These are phyloP conservation scores for Aspergillus felis DNA, from an alignment of 2,329 filamentous ascomycete species.

Conservation along the genomic window DNA sequence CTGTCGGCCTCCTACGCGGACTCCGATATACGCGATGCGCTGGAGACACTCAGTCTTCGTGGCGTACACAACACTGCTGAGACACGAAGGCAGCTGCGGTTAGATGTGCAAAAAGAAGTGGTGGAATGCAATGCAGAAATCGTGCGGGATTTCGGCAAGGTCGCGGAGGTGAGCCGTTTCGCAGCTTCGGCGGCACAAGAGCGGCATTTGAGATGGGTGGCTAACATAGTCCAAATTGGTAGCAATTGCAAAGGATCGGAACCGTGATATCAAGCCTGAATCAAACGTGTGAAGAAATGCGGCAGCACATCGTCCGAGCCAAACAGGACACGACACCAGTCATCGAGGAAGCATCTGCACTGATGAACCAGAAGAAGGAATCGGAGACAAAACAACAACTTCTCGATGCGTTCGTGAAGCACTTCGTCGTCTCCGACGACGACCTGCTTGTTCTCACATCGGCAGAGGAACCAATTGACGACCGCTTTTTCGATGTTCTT, in stretches of 20 bases:
- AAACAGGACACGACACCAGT: conserved; percentile 70
- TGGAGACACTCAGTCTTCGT: conserved; percentile 72
- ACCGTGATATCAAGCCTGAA: conserved; percentile 74
- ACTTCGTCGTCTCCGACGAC: conserved; percentile 81
- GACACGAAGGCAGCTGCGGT: conserved; percentile 70
- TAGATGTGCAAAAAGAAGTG: conserved; percentile 86
- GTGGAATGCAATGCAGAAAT: conserved; percentile 90
- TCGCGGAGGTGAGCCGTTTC: conserved; percentile 66
- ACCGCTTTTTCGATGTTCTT: conserved; percentile 75
- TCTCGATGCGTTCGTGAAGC: conserved; percentile 69
- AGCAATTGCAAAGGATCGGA: conserved; percentile 87
- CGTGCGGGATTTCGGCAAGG: conserved; percentile 79
- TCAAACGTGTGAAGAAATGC: conserved; percentile 74
- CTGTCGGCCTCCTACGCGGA: conserved; percentile 91
- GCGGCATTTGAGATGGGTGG: neutral
- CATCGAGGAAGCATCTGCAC: conserved; percentile 68
- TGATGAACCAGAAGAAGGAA: conserved; percentile 69
- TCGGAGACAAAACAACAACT: conserved; percentile 77
- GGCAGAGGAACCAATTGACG: conserved; percentile 75
- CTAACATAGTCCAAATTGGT: conserved; percentile 14
- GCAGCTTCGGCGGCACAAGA: conserved; percentile 4
- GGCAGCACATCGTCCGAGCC: conserved; percentile 69
- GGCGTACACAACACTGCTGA: conserved; percentile 70
- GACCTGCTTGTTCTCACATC: conserved; percentile 73
- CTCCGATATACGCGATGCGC: conserved; percentile 80